Base-by-base conservation (phyloP, 169 alveolate species). In the Cryptosporidium canis region DNA sequence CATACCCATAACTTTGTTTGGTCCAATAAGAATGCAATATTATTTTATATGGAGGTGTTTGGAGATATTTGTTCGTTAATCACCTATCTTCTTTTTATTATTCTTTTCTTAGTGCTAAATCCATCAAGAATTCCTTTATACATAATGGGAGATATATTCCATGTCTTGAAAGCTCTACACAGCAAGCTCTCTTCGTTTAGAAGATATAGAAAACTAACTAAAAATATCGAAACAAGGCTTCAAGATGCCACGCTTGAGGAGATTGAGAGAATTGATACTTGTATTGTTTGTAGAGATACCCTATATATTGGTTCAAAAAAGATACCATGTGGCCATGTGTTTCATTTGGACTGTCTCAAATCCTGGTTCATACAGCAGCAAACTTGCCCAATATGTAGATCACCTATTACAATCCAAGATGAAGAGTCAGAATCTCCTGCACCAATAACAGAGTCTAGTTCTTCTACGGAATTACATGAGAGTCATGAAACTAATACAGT, bases 271-370 rank as follows among this genome's bases (percentile, higher is more conserved):
- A 94, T 77, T 61, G 95, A 93, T 27, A 95, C 95, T 44, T 95
- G 98, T 83, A 95, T 95, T 53, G 94, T 95, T 53, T 95, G 98
- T 85, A 87, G 97, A 21, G 98, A 95, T 63, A 90, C 61, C 16
- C 82, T 95, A 29, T 90, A 90, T 47, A 95, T 92, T 12, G 96
- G 94, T 31, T 87, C 94, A 56, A 92, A 93, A 83, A 94, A 90
- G 53, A 87, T 95, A 21, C 94, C 95, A 2, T 95, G 98, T 71
- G 92, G 95, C n/a, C 98, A 95, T 82, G 90, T 94, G 24, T 94
- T 94, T 68, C 96, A 94, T 83, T 83, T 93, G 21, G 90, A 92
- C 47, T 94, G 96, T 39, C 87, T 94, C 43, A 94, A 94, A 64
- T 91, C 96, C 21, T 94, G 96, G 96, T 90, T 94, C 37, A 91